Base-by-base conservation (phyloP, 2,329 filamentous ascomycete genomes). In the Colletotrichum caudatum region DNA sequence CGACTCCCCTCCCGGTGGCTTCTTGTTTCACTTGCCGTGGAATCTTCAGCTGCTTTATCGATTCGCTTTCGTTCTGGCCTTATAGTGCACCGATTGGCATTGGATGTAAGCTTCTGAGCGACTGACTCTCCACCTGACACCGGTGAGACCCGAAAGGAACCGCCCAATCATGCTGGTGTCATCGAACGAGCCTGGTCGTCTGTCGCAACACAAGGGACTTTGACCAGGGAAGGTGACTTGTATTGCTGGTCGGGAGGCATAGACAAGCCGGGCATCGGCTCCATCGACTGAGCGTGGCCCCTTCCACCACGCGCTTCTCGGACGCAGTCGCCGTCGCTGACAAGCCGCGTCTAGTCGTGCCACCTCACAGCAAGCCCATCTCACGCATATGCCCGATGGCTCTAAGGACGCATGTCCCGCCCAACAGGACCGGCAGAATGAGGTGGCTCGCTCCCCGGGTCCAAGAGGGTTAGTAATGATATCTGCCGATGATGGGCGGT, bases 311-410 rank as follows among this genome's bases (percentile, higher is more conserved):
- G 70, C 66, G 67, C 61, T 57, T 66, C 33, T 37, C 50, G 37
- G 61, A 61, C 29, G 66, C 57, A 57, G 57, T 46, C 39, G 46
- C 35, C 62, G 61, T 59, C 59, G 61, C 67, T 29, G 37, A 18
- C 48, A 57, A 71, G 57, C 35, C 67, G 67, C 35, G 62, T 69
- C 23, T 72, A 62, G 67, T 71, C 70, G 67, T 71, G 70, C 66
- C 70, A 72, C 70, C 70, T 50, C 61, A 72, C 61, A n/a, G 56
- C 61, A 71, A 71, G 70, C 57, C 57, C 58, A 62, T 44, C 59
- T 56, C 35, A 71, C 53, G 61, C 61, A 70, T 18, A 58, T 54
- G 41, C 18, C 26, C 48, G 66, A 35, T 70, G 60, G 44, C 37
- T 51, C 53, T 58, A 54, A 59, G 44, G 65, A 64, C 48, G 26